Conservation (phyloP, 1,284 basidiomycete species). For the Sanghuangporus baumii region DNA sequence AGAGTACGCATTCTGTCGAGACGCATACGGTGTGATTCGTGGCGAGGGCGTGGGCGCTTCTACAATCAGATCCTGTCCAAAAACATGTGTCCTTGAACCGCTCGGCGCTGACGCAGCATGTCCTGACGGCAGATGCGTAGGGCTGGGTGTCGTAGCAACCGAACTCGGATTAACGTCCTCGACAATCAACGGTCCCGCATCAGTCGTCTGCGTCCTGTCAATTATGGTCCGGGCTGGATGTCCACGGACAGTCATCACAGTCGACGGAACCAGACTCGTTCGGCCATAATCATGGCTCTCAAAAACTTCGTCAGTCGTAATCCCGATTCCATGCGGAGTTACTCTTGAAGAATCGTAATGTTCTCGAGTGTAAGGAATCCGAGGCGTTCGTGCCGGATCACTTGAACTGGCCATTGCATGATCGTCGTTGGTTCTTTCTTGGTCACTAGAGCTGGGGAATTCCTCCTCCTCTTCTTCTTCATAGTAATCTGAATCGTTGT, state of each 20-base stretch:
- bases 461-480: slow-evolving; percentile 57
- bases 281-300: not conserved
- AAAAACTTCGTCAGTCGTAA: slow-evolving; percentile 13
- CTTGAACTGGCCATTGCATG: not conserved
- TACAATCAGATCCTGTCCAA: slow-evolving; percentile 57
- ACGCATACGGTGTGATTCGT: slow-evolving; percentile 40
- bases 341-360: not conserved
- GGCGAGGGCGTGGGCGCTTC: slow-evolving; percentile 46
- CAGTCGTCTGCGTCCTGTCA: not conserved
- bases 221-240: slow-evolving; percentile 1
- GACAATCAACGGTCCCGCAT: not conserved
- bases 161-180: slow-evolving; percentile 18
- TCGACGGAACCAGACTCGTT: not conserved
- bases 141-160: slow-evolving; percentile 17
- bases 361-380: not conserved
- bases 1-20: slow-evolving; percentile 5
- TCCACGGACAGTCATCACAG: slow-evolving; percentile 3
- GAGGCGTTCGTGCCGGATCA: slow-evolving; percentile 6
- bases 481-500: slow-evolving; percentile 71
- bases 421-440: not conserved
- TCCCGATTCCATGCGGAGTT: not conserved
- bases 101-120: slow-evolving; percentile 31
- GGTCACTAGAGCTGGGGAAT: slow-evolving; percentile 7
- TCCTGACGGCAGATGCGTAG: slow-evolving; percentile 29
- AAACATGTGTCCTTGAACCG: slow-evolving; percentile 22